Evolutionary conservation across 495 filamentous ascomycete species (phyloP), one percentile per base, ranked within the genome.

Genomic region (Lophium mytilinum): DNA sequence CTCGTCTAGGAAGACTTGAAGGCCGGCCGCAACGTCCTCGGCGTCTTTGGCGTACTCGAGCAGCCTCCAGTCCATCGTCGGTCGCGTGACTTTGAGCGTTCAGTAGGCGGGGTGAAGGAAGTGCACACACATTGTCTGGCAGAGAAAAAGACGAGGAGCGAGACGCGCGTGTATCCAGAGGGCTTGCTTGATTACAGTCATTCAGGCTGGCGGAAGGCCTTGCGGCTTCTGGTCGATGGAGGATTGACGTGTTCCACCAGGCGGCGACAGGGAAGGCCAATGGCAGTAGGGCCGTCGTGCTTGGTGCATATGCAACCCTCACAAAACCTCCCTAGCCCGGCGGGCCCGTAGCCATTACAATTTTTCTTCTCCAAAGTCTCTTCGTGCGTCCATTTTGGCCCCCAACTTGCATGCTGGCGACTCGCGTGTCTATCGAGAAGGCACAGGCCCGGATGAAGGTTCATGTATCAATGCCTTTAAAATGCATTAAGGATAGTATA

Each of bases 11-110:
- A 84, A 84, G 14, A 67, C 57, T 45, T 69, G 67, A 50, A 85
- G 73, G 54, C 75, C 78, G 43, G 75, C 69, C 19, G 80, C 80
- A 50, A 78, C 73, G 49, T 80, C 78, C 58, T 81, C 74, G 50
- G 76, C 76, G 45, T 72, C 71, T 58, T 76, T 70, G 63, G 76
- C 79, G 59, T 75, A 71, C 33, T 69, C 66, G 56, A 76, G 67
- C 65, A 83, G 70, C 42, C 50, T 55, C 56, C 63, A 66, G 52
- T 72, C 73, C 74, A 79, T 78, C 15, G 54, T 57, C 53, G 50
- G 48, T 53, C 47, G 55, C 49, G 57, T 60, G 61, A 64, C 50
- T 55, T 55, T 9, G 41, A 12, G 34, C 45, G 35, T 51, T 58
- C 50, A 54, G 43, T 43, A 53, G 57, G 50, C 48, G 12, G 39